Conservation (phyloP, 495 filamentous ascomycete genomes). For the Hyaloscypha bicolor region DNA sequence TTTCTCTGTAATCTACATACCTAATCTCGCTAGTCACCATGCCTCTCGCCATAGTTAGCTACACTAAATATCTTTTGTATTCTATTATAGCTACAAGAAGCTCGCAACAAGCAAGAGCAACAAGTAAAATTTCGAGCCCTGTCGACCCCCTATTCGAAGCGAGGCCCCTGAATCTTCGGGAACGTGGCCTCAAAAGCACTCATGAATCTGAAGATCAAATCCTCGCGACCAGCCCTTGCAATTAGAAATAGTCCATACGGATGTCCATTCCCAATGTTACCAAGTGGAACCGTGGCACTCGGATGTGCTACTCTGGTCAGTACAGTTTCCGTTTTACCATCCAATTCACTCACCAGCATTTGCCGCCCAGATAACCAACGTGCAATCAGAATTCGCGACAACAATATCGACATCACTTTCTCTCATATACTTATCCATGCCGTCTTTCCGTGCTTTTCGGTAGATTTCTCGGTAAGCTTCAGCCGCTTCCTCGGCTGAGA, state of each 20-base stretch:
- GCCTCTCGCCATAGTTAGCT: too few species aligned
- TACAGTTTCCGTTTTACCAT: neutral
- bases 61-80: too few species aligned
- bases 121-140: too few species aligned
- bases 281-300: constrained; percentile 24
- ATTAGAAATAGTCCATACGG: constrained; percentile 25
- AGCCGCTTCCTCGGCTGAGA: neutral
- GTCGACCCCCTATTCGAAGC: neutral
- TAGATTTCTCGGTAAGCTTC: neutral
- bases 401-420: constrained; percentile 22
- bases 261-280: constrained; percentile 8
- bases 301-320: constrained; percentile 17
- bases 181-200: constrained; percentile 13
- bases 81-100: too few species aligned
- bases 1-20: too few species aligned
- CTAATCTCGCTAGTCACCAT: too few species aligned
- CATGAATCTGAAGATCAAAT: constrained; percentile 21
- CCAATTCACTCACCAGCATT: constrained; percentile 15
- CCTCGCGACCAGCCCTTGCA: constrained; percentile 10
- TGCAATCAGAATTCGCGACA: constrained; percentile 21
- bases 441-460: neutral
- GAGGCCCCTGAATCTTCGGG: constrained; percentile 2
- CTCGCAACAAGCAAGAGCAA: too few species aligned
- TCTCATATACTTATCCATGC: constrained; percentile 13
- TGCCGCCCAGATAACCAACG: constrained; percentile 14